Conservation (phyloP, 495 filamentous ascomycete species). For the Paragyromitra xinjiangensis region DNA sequence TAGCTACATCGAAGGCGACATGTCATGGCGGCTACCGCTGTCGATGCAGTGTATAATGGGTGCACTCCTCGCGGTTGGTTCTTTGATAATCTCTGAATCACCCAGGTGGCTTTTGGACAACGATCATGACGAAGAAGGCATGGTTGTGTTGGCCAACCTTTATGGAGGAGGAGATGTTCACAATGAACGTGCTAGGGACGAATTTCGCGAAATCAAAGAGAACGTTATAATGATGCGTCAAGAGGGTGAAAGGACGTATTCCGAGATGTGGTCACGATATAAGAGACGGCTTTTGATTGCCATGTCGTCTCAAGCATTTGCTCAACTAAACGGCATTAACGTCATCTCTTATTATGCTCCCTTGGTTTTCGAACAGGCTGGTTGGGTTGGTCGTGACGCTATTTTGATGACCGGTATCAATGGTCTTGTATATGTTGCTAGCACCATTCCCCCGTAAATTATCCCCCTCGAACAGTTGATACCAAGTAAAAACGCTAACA, state of each 20-base stretch:
- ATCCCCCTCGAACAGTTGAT: background rate
- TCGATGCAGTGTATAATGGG: conserved; percentile 97
- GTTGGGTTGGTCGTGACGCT: conserved; percentile 87
- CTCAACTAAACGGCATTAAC: conserved; percentile 98
- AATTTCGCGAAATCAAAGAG: conserved; percentile 99
- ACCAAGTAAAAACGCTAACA: background rate
- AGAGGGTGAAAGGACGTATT: conserved; percentile 90
- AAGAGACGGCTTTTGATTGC: conserved; percentile 93
- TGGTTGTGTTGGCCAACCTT: conserved; percentile 95
- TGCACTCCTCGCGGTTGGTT: conserved; percentile 79
- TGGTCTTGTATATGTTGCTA: conserved; percentile 85
- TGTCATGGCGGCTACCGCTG: conserved; percentile 90
- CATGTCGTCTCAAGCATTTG: conserved; percentile 96
- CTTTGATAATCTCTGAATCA: conserved; percentile 93
- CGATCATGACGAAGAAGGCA: conserved; percentile 97
- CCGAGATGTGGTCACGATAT: conserved; percentile 95
- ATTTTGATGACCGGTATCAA: conserved; percentile 99
- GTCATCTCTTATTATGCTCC: conserved; percentile 98
- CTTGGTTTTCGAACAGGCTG: conserved; percentile 93
- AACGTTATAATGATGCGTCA: conserved; percentile 89
- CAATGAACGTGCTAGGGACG: conserved; percentile 85
- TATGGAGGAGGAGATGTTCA: conserved; percentile 96
- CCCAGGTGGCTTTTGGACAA: conserved; percentile 98
- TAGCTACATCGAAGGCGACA: conserved; percentile 82
- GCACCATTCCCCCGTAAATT: conserved; percentile 79